Base-by-base conservation (phyloP, 2,329 filamentous ascomycete genomes). In the Thyridium curvatum region DNA sequence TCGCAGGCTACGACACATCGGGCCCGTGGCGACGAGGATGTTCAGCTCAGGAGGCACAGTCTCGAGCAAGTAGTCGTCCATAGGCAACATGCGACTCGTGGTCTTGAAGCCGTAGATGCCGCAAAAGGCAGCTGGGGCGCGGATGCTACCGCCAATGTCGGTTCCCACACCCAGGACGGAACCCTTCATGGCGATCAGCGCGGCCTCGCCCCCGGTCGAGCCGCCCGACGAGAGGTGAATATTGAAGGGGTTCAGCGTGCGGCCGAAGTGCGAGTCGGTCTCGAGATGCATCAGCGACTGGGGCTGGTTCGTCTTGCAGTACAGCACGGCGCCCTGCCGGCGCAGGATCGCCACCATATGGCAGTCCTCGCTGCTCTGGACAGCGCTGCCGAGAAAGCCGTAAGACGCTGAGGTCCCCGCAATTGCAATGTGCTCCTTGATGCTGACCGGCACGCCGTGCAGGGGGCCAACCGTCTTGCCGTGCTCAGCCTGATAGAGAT, bases 221-320 rank as follows among this genome's bases (percentile, higher is more conserved):
- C 84, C 83, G 5, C 83, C 83, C 0, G 77, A 69, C 0, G 74
- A 78, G 26, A 81, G 63, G 15, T 67, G 60, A 1, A 74, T 67
- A 42, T 83, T 84, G 41, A 72, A 64, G 0, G 83, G 82, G 50
- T 84, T 85, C 3, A 83, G 59, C 0, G 76, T 77, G 28, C 74
- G 68, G 2, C 79, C 80, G 41, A 74, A 79, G 15, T 83, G 56
- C 49, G 80, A 83, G 31, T 71, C 68, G 3, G 69, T 74, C 51
- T 84, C 81, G 30, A 80, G 53, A 13, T 67, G 65, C 54, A 67
- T 68, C 35, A 79, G 59, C 0, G 66, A 71, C 47, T 79, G 75
- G 0, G 82, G 81, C 6, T 84, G 70, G 40, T 83, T 86, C 1
- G 83, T 86, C 55, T 86, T 84, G 42, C 76, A 74, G 50, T 82